Conservation (phyloP, 805 yeast genomes). For the Grigorovia yakushimaensis region DNA sequence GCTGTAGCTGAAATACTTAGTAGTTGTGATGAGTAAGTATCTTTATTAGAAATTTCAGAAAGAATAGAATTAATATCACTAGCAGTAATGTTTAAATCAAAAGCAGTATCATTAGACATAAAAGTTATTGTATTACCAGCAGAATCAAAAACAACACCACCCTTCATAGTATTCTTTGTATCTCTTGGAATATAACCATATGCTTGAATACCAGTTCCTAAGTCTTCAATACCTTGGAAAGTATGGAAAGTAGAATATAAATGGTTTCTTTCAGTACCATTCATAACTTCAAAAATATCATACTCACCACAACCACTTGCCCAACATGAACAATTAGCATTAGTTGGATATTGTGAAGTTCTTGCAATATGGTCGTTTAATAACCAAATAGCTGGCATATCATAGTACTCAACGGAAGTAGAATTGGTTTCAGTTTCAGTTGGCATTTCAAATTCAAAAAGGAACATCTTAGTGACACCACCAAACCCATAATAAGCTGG, state of each 20-base stretch:
- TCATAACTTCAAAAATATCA: slow-evolving; percentile 68
- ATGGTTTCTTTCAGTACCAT: slow-evolving; percentile 44
- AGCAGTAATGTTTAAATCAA: slow-evolving; percentile 38
- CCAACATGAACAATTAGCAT: slow-evolving; percentile 66
- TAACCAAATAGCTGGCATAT: slow-evolving; percentile 73
- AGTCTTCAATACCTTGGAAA: slow-evolving; percentile 53
- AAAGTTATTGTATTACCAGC: slow-evolving; percentile 55
- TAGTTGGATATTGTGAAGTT: slow-evolving; percentile 56
- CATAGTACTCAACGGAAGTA: slow-evolving; percentile 31
- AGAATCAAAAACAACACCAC: slow-evolving; percentile 62
- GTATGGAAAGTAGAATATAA: slow-evolving; percentile 65
- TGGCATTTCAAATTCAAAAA: slow-evolving; percentile 64
- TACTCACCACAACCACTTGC: slow-evolving; percentile 71
- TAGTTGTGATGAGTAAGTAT: slow-evolving; percentile 22
- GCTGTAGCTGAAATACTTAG: slow-evolving; percentile 32
- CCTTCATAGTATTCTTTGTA: slow-evolving; percentile 42
- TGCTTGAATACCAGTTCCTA: slow-evolving; percentile 49
- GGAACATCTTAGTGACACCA: slow-evolving; percentile 60
- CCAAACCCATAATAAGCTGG: slow-evolving; percentile 66
- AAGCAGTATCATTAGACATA: slow-evolving; percentile 42
- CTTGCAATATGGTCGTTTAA: slow-evolving; percentile 65
- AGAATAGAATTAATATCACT: slow-evolving; percentile 40
- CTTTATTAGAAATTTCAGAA: slow-evolving; percentile 24
- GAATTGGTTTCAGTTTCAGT: slow-evolving; percentile 35
- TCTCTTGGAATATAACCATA: slow-evolving; percentile 50